Evolutionary conservation across 805 yeast species (phyloP).

Genomic region (Suhomyces kilbournensis): DNA sequence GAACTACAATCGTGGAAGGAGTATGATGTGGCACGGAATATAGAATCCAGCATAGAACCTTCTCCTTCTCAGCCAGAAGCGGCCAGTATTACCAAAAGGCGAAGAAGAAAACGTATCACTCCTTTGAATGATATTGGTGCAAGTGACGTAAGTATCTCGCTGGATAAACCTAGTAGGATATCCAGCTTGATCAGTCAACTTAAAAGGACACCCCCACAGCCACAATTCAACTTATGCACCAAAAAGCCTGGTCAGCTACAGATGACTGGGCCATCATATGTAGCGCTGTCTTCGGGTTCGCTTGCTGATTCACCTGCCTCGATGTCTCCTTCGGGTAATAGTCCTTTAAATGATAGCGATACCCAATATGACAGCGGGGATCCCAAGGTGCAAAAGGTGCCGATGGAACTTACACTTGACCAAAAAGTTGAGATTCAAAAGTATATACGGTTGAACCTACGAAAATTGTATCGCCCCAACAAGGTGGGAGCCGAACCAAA

Average conservation of each 20-base stretch:
- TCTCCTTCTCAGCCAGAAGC: not conserved
- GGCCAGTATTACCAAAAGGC: constrained; percentile 7
- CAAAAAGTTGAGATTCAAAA: constrained; percentile 59
- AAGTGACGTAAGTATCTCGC: not conserved
- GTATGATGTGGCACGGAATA: constrained; percentile 29
- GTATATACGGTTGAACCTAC: constrained; percentile 50
- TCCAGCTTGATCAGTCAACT: constrained; percentile 11
- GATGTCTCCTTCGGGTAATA: constrained; percentile 7
- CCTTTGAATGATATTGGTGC: constrained; percentile 3
- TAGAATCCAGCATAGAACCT: not conserved
- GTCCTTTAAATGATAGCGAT: constrained; percentile 9
- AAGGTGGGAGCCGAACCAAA: constrained; percentile 1
- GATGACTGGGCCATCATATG: not conserved
- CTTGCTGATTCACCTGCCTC: constrained; percentile 6
- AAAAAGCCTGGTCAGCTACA: not conserved
- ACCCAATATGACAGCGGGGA: constrained; percentile 7
- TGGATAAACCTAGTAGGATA: constrained; percentile 7
- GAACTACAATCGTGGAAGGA: constrained; percentile 37
- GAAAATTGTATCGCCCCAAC: constrained; percentile 43
- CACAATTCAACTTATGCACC: not conserved
- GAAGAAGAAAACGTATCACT: constrained; percentile 14
- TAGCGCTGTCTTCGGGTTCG: not conserved
- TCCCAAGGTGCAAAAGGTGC: constrained; percentile 2
- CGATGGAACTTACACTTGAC: constrained; percentile 26
- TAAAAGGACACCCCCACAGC: constrained; percentile 3